Evolutionary conservation across 2,329 filamentous ascomycete species (phyloP).

Genomic region (Sodiomyces alkalinus): DNA sequence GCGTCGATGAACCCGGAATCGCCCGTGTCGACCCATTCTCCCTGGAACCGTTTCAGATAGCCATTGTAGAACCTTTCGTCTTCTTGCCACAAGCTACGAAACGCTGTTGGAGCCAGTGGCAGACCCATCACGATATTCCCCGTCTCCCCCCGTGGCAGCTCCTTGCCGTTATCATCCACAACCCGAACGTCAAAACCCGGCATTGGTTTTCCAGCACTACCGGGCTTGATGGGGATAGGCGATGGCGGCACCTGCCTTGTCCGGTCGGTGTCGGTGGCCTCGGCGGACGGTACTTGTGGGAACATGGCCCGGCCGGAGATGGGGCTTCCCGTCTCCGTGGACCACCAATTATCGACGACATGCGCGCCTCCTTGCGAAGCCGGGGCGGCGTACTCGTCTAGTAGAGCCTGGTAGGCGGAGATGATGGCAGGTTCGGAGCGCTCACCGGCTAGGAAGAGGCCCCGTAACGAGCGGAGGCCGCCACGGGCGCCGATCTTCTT

Average conservation of each 20-base stretch:
- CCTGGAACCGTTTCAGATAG: constrained; percentile 69
- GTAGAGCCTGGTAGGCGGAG: constrained; percentile 60
- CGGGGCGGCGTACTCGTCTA: constrained; percentile 48
- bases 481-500: constrained; percentile 46
- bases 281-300: constrained; percentile 34
- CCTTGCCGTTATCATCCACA: constrained; percentile 65
- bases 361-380: constrained; percentile 32
- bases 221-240: constrained; percentile 53
- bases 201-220: constrained; percentile 81
- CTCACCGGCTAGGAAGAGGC: constrained; percentile 77
- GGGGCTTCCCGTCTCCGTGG: constrained; percentile 41
- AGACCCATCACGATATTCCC: constrained; percentile 80
- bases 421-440: constrained; percentile 79
- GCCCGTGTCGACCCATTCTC: constrained; percentile 79
- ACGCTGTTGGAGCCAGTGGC: constrained; percentile 72
- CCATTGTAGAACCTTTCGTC: constrained; percentile 73
- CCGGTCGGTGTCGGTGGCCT: constrained; percentile 21
- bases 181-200: constrained; percentile 79
- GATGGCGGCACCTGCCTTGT: constrained; percentile 10
- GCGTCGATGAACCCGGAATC: constrained; percentile 77
- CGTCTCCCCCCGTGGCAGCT: constrained; percentile 59
- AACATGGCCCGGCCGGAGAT: constrained; percentile 39
- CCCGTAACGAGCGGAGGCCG: constrained; percentile 56
- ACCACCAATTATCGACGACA: constrained; percentile 48
- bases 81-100: constrained; percentile 75